Conservation (phyloP, 306 rosid species). For the Calophaca sinica region DNA sequence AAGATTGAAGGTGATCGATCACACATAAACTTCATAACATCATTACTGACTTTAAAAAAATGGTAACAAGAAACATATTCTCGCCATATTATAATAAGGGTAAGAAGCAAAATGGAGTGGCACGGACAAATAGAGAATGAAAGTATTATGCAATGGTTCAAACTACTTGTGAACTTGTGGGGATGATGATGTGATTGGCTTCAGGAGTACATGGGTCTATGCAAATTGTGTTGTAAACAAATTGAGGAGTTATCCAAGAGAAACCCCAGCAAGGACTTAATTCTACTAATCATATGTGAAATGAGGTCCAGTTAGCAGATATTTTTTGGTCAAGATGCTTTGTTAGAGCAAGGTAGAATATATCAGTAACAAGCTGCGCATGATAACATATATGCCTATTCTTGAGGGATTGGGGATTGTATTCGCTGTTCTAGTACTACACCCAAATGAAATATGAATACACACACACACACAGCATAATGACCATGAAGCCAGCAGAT, state of each 20-base stretch:
- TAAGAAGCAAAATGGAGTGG: slow-evolving; percentile 36
- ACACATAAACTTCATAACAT: slow-evolving; percentile 28
- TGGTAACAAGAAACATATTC: slow-evolving; percentile 33
- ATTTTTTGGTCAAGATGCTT: not conserved
- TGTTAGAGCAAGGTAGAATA: slow-evolving; percentile 2
- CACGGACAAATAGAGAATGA: slow-evolving; percentile 6
- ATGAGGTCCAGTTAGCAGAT: not conserved
- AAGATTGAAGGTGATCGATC: slow-evolving; percentile 3
- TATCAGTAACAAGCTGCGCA: not conserved
- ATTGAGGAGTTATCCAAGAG: slow-evolving; percentile 22
- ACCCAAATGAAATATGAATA: slow-evolving; percentile 1
- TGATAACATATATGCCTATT: slow-evolving; percentile 11
- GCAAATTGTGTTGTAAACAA: slow-evolving; percentile 2
- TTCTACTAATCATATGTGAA: not conserved
- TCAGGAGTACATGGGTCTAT: slow-evolving; percentile 23
- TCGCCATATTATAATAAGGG: slow-evolving; percentile 25
- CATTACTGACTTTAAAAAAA: not conserved
- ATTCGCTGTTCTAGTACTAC: not conserved
- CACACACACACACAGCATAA: slow-evolving; percentile 20
- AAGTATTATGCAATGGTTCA: slow-evolving; percentile 25
- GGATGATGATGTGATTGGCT: slow-evolving; percentile 36
- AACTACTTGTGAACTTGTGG: slow-evolving; percentile 31
- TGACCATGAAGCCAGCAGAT: not conserved
- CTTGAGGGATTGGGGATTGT: not conserved
- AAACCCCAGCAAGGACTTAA: slow-evolving; percentile 4